These are phyloP conservation scores for Trametes polyzona DNA, from an alignment of 1,284 basidiomycete species.

Conservation along the genomic window DNA sequence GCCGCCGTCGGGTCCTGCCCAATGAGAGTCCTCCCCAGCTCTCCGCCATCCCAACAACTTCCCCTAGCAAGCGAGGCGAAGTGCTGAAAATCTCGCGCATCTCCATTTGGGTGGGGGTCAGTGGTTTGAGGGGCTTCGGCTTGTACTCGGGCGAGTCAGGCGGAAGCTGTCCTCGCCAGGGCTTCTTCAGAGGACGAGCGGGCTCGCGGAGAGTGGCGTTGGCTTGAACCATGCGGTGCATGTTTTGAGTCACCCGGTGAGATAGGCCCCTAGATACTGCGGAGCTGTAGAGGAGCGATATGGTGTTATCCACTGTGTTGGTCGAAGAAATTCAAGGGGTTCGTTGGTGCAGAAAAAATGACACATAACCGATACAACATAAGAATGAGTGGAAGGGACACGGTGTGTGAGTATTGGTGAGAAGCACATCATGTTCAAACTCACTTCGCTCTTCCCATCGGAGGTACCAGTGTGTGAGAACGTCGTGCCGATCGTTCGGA, in stretches of 20 bases:
- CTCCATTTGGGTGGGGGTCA: neutral
- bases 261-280: constrained; percentile 61
- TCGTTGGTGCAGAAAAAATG: neutral
- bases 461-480: constrained; percentile 47
- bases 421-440: too few species aligned
- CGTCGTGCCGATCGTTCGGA: constrained; percentile 34
- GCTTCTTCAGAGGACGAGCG: neutral
- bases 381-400: neutral
- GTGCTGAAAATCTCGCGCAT: neutral
- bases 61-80: constrained; percentile 45
- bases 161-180: constrained; percentile 51
- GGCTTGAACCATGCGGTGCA: constrained; percentile 35
- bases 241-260: constrained; percentile 58
- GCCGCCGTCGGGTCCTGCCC: constrained; percentile 33
- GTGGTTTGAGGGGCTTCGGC: constrained; percentile 5
- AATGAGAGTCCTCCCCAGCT: constrained; percentile 46
- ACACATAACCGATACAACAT: neutral
- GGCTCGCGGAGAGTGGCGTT: constrained; percentile 27
- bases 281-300: constrained; percentile 57
- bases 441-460: constrained; percentile 49
- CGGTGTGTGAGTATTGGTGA: neutral
- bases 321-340: neutral
- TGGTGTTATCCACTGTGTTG: constrained; percentile 57
- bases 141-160: constrained; percentile 19
- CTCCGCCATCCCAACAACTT: constrained; percentile 57